Base-by-base conservation (phyloP, 441 rosid species). In the Populus trichocarpa region DNA sequence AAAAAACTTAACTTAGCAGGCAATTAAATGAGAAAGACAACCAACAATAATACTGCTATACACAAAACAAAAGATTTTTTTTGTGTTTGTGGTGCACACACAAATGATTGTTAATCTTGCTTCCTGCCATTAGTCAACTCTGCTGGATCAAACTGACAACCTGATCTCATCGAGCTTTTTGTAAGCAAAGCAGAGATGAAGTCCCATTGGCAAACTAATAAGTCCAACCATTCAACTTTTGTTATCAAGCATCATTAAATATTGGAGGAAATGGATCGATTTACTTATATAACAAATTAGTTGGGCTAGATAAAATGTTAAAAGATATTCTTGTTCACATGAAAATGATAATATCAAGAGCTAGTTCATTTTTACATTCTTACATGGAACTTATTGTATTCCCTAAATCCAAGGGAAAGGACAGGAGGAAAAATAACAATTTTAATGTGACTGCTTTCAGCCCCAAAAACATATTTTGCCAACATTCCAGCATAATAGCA, bases 1-100 rank as follows among this genome's bases (percentile, higher is more conserved):
- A 82, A 80, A 80, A 79, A 83, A 78, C 35, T 57, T 69, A 84
- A 75, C 57, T 77, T 75, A 81, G 78, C 57, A 40, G 73, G 85
- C 75, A 42, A 36, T 50, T 33, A 22, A 57, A 40, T 23, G 40
- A 66, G 59, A 75, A n/a, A 67, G 38, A 77, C 42, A 64, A 22
- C 65, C 74, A 53, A 25, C 22, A 12, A 40, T 67, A 77, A 22
- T 38, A 5, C 4, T 30, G 20, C 26, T 35, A 38, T 73, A 4
- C n/a, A 1, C 14, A 26, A 65, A 36, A 26, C 61, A 74, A 22
- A 20, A 30, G 12, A 46, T 46, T 28, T 11, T 40, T 33, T 14
- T 30, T 14, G 11, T 3, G 12, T 76, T 76, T 57, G 61, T 42
- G 16, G 14, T 26, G 53, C 16, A 12, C 35, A 40, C 8, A 64